Evolutionary conservation across 768 basidiomycete species (phyloP), one percentile per base, ranked within the genome.

Genomic region (Cantharellus anzutake): DNA sequence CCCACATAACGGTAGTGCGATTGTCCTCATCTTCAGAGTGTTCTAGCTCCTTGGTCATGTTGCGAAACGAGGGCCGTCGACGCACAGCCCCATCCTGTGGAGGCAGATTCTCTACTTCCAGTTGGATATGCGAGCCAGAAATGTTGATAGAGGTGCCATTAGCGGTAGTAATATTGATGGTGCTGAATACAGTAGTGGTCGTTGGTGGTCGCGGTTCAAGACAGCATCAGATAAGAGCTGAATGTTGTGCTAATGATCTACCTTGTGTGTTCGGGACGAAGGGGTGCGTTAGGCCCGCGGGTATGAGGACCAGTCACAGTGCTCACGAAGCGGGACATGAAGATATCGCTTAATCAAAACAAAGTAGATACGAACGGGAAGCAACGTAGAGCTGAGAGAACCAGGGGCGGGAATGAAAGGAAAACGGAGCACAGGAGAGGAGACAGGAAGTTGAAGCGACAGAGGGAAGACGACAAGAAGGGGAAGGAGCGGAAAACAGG

Each of bases 81-180:
- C 35, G 7, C 11, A 37, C 7, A 11, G 35, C 14, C 52, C 14
- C 35, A 55, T 55, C 7, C 14, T 11, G 14, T 37, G 52, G 52
- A 11, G 11, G 11, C 52, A 55, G 35, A 55, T 37, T 55, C 35
- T 55, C 14, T 7, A 55, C 52, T 37, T 55, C 52, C 11, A 55
- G 11, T 37, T 55, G 14, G 52, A 55, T 55, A 1, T 55, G 52
- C 7, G 52, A 55, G 35, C 52, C 52, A 37, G 52, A 14, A 37
- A 55, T 55, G 52, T 11, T 55, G 52, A 55, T 55, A 37, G 52
- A 55, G 7, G 52, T 14, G 52, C 52, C 52, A 37, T 55, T 55
- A 11, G 52, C 52, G 38, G 52, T 55, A 37, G 52, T 55, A 37
- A 55, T 55, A 37, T 55, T 55, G 35, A 55, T 37, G 11, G 52